A percentile compares a stretch with the other conserved stretches of the same genome.
These are phyloP conservation scores for Lyophyllum semitale DNA, from an alignment of 768 basidiomycete species.

Conservation along the genomic window DNA sequence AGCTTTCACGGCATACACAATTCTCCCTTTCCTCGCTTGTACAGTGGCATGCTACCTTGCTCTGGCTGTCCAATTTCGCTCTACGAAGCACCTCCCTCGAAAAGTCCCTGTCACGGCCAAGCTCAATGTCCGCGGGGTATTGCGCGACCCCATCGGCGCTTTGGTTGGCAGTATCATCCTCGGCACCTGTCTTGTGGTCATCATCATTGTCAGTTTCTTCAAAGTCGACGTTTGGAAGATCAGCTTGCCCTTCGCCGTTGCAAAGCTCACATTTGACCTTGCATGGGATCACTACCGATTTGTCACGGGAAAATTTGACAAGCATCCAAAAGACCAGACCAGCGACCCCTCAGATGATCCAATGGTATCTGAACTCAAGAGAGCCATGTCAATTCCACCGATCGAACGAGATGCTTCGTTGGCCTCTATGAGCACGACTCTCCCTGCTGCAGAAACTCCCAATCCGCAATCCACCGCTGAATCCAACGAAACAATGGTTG, in stretches of 20 bases:
- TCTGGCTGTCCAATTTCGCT: constrained; percentile 60
- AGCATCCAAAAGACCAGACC: neutral
- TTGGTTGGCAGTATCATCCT: constrained; percentile 73
- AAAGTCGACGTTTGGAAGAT: constrained; percentile 87
- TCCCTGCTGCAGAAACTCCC: constrained; percentile 5
- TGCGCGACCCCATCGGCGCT: constrained; percentile 78
- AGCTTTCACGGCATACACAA: constrained; percentile 81
- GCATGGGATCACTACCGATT: constrained; percentile 58
- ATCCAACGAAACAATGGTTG: constrained; percentile 2
- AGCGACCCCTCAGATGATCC: constrained; percentile 23
- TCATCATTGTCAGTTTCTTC: constrained; percentile 78
- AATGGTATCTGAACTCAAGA: constrained; percentile 26
- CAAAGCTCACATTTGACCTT: constrained; percentile 74
- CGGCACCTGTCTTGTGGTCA: constrained; percentile 64
- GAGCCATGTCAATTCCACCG: constrained; percentile 26
- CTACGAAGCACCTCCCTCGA: constrained; percentile 52
- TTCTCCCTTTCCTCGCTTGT: constrained; percentile 78
- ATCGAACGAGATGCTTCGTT: constrained; percentile 19
- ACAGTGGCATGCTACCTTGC: constrained; percentile 60
- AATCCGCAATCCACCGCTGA: constrained; percentile 1
- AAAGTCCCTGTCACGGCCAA: constrained; percentile 36
- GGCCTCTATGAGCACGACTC: constrained; percentile 15
- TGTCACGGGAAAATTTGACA: constrained; percentile 7
- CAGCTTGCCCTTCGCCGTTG: constrained; percentile 75
- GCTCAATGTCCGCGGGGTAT: constrained; percentile 56